Evolutionary conservation across 257 asterid species (phyloP).

Genomic region (Oldenlandia corymbosa): DNA sequence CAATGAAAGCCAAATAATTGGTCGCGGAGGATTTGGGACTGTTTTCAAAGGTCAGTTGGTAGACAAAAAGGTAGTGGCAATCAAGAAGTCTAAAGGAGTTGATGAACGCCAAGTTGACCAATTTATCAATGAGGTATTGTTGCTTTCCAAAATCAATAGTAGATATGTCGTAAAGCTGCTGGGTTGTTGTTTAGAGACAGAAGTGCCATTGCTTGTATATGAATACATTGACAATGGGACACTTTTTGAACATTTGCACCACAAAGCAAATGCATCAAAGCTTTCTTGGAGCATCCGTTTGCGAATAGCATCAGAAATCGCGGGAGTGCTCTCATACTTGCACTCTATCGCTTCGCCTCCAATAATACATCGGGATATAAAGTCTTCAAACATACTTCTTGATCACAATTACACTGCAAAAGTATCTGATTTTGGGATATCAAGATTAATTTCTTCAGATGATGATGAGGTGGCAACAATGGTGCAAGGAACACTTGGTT

Average conservation of each 20-base stretch:
- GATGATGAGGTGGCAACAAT: not conserved
- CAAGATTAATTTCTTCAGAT: not conserved
- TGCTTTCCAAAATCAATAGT: not conserved
- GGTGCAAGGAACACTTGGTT: conserved; percentile 13
- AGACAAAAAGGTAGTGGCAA: not conserved
- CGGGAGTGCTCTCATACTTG: not conserved
- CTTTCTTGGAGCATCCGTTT: conserved; percentile 18
- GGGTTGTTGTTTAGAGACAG: not conserved
- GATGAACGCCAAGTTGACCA: not conserved
- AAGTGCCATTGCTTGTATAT: not conserved
- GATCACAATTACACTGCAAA: not conserved
- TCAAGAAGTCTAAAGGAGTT: not conserved
- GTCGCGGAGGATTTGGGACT: not conserved
- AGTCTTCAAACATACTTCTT: not conserved
- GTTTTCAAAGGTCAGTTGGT: not conserved
- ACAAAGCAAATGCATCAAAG: conserved; percentile 5
- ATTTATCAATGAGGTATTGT: not conserved
- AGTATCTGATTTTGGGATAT: conserved; percentile 1
- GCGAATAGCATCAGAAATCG: not conserved
- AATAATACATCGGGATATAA: not conserved
- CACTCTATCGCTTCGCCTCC: not conserved
- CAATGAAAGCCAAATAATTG: not conserved
- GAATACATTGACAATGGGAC: not conserved
- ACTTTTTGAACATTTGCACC: conserved; percentile 7
- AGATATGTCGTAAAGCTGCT: not conserved